These are phyloP conservation scores for Botrytis byssoidea DNA, from an alignment of 2,329 filamentous ascomycete species.

Conservation along the genomic window DNA sequence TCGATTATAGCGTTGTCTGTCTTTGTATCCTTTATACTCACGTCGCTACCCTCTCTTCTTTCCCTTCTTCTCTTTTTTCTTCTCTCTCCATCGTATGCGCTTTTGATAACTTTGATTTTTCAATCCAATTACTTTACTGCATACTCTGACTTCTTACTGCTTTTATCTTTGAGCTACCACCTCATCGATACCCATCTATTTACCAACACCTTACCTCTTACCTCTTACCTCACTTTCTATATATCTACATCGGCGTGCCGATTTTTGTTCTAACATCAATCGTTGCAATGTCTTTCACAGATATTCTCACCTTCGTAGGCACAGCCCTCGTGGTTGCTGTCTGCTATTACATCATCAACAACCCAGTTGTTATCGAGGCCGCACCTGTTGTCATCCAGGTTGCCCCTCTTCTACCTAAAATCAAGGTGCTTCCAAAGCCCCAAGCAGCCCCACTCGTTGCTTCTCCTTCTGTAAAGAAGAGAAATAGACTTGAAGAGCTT, in stretches of 20 bases:
- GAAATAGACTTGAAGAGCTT: neutral
- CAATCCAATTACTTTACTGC: neutral
- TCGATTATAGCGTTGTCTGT: neutral
- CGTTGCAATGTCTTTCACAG: conserved; percentile 5
- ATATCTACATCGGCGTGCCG: conserved; percentile 15
- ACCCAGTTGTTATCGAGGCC: neutral
- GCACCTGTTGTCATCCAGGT: conserved; percentile 4
- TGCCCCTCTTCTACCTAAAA: neutral
- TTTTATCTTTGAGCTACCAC: conserved; percentile 18
- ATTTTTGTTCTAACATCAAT: conserved; percentile 14
- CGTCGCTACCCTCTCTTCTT: neutral
- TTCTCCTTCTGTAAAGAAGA: conserved; percentile 1
- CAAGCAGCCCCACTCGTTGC: neutral
- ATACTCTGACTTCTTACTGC: conserved; percentile 6
- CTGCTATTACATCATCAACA: neutral
- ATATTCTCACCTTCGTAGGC: neutral
- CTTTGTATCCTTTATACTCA: neutral
- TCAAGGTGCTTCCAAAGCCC: neutral
- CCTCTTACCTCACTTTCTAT: neutral
- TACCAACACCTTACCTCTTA: neutral
- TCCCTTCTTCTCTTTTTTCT: neutral
- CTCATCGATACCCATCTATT: conserved; percentile 1
- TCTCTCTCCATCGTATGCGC: neutral
- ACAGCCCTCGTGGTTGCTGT: conserved; percentile 1
- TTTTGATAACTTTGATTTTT: conserved; percentile 1